Conservation (phyloP, 345 rosid species). For the Microcos paniculata region DNA sequence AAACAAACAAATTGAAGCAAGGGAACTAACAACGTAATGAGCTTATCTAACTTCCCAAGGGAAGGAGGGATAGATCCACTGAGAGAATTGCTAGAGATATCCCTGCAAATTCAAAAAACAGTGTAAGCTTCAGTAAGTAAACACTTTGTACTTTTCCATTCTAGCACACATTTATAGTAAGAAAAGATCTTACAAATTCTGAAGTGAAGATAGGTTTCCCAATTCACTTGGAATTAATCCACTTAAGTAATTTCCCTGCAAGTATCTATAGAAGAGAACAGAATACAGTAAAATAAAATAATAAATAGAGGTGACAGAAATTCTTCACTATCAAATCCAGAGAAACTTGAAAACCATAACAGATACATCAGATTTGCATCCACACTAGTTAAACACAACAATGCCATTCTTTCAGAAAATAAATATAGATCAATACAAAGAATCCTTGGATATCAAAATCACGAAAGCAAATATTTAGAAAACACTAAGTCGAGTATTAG, state of each 20-base stretch:
- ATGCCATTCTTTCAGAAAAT: background rate
- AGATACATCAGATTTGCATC: constrained; percentile 22
- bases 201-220: constrained; percentile 71
- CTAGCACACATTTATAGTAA: constrained; percentile 7
- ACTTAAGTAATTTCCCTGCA: constrained; percentile 90
- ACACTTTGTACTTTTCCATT: background rate
- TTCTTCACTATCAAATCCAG: background rate
- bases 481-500: background rate
- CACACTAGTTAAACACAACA: background rate
- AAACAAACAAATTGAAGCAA: constrained; percentile 15
- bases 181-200: constrained; percentile 56
- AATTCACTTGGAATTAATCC: constrained; percentile 75
- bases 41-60: constrained; percentile 66
- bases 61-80: constrained; percentile 74
- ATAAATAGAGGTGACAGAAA: background rate
- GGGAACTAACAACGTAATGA: constrained; percentile 67
- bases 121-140: background rate
- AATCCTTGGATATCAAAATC: background rate
- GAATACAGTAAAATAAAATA: background rate
- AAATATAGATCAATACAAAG: background rate
- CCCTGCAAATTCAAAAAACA: constrained; percentile 39
- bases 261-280: constrained; percentile 49
- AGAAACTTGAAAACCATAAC: background rate
- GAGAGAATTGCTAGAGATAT: constrained; percentile 77
- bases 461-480: background rate